Evolutionary conservation across 345 rosid species (phyloP).

Genomic region (Stellera chamaejasme): DNA sequence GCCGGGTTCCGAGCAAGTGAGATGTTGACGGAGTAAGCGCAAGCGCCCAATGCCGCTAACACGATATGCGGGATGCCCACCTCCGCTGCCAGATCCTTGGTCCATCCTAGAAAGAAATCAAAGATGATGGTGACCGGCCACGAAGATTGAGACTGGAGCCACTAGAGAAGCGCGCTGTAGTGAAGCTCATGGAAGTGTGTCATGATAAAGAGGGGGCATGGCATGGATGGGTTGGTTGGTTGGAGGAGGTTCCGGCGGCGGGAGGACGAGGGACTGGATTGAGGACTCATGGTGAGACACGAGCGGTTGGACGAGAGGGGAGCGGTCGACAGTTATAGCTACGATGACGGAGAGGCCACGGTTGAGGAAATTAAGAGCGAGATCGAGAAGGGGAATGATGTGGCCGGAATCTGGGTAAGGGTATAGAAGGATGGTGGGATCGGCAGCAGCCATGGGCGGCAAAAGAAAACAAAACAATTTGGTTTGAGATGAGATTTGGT

Average conservation of each 20-base stretch:
- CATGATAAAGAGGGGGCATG: conserved; percentile 8
- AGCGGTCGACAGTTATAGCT: conserved; percentile 33
- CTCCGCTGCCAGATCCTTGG: conserved; percentile 32
- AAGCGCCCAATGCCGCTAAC: conserved; percentile 52
- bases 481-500: no score
- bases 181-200: conserved; percentile 28
- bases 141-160: conserved; percentile 34
- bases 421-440: conserved; percentile 40
- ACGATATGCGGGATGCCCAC: conserved; percentile 35
- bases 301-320: conserved; percentile 30
- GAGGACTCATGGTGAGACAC: conserved; percentile 21
- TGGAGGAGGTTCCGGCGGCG: conserved; percentile 4
- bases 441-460: conserved; percentile 9
- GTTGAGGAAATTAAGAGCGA: conserved; percentile 35
- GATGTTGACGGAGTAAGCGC: conserved; percentile 19
- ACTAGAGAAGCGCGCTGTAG: conserved; percentile 26
- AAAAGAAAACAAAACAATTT: no score
- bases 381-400: conserved; percentile 61
- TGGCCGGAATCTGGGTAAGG: conserved; percentile 61
- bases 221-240: background rate
- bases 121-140: conserved; percentile 53
- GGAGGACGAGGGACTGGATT: conserved; percentile 25
- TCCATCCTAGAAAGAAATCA: conserved; percentile 71
- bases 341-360: conserved; percentile 43
- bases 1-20: conserved; percentile 24